Conservation (phyloP, 73 alveolate genomes). For the Stentor coeruleus region DNA sequence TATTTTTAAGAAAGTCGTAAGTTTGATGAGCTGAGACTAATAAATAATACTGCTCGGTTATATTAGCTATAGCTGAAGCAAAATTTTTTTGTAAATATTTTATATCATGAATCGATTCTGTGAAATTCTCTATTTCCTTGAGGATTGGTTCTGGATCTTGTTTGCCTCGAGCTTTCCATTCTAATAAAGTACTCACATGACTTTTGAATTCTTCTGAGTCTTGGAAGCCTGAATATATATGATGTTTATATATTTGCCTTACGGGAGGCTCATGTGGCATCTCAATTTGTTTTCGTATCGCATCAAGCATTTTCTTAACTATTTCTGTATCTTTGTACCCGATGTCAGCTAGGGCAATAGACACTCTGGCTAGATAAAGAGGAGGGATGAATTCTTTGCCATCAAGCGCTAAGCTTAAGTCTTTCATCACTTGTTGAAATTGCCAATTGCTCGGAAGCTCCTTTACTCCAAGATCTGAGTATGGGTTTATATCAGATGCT, state of each 20-base stretch:
- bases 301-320: not conserved
- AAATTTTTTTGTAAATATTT: not conserved
- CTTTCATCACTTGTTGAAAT: not conserved
- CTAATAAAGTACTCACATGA: conserved; percentile 1
- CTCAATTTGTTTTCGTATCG: not conserved
- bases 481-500: not conserved
- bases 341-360: conserved; percentile 5
- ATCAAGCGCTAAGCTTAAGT: not conserved
- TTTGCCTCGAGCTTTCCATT: conserved; percentile 17
- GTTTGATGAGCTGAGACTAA: conserved; percentile 17
- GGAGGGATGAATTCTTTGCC: conserved; percentile 11
- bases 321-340: conserved; percentile 15
- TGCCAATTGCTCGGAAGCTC: not conserved
- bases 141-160: not conserved
- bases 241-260: not conserved
- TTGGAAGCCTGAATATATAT: not conserved
- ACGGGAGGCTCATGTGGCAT: not conserved
- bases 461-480: not conserved
- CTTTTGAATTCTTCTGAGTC: not conserved
- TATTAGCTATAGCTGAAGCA: conserved; percentile 6
- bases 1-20: not conserved
- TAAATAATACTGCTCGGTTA: not conserved
- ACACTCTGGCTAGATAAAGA: not conserved
- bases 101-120: not conserved
- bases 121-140: not conserved